Evolutionary conservation across 495 filamentous ascomycete species (phyloP), one percentile per base, ranked within the genome.

Genomic region (Hypoxylon lienhwacheense): DNA sequence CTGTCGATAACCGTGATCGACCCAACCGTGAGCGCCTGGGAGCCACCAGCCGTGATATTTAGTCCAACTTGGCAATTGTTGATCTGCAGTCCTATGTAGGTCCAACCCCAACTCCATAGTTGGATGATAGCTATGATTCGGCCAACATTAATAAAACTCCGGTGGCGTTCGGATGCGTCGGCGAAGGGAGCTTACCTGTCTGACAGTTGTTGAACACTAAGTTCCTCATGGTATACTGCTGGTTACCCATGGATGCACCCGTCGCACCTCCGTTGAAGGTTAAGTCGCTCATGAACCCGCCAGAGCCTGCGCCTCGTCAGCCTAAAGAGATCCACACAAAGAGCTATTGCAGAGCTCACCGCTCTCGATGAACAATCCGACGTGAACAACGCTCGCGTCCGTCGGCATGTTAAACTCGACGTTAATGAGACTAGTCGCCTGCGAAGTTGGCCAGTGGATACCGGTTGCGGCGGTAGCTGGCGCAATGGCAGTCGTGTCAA

Each of bases 221-320:
- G 65, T 90, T 89, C 21, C 85, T 78, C 76, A 86, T 87, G 0
- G 88, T 91, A 49, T 85, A 93, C 66, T 92, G 89, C 69, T 92
- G 88, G 60, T 88, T 90, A 11, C 88, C 88, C 48, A 90, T 62
- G 29, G 76, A 77, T 15, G 79, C 75, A 25, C 82, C 89, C 26
- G 80, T 76, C 0, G 75, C 69, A n/a, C 89, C 89, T 44, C 89
- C 89, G 47, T 83, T 82, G 69, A 90, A 90, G 7, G 79, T 75
- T 61, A 84, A 59, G 33, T 81, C 77, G 1, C 72, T 77, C 65
- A 90, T 70, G 53, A 89, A 88, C 6, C 87, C 87, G 7, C 83
- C 88, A 44, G 83, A 86, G 12, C 85, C 82, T 84, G 69, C 75
- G 33, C 16, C 31, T 20, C n/a, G 10, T 52, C n/a, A 42, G 59